A percentile compares a stretch with the other conserved stretches of the same genome.
Conservation (phyloP, 2,329 filamentous ascomycete genomes). For the Phyllosticta citrichinensis region DNA sequence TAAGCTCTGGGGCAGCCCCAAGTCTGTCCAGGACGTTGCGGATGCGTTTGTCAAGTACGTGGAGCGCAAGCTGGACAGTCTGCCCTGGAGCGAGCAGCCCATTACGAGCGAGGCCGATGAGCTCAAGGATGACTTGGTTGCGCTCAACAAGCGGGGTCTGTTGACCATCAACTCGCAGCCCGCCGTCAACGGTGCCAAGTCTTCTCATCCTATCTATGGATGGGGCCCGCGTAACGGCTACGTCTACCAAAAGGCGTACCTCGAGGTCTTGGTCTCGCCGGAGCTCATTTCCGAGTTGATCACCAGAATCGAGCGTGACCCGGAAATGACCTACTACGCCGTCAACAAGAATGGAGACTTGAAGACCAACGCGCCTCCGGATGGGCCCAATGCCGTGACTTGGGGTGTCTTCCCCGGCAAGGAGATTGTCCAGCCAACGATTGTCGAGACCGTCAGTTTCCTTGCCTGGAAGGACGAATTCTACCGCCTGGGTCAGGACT, state of each 20-base stretch:
- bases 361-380: slow-evolving; percentile 71
- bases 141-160: slow-evolving; percentile 76
- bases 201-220: slow-evolving; percentile 74
- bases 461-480: slow-evolving; percentile 98
- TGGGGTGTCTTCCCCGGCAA: slow-evolving; percentile 99
- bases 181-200: slow-evolving; percentile 83
- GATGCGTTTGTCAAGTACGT: slow-evolving; percentile 80
- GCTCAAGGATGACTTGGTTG: slow-evolving; percentile 67
- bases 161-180: slow-evolving; percentile 97
- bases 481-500: slow-evolving; percentile 82
- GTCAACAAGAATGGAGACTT: slow-evolving; percentile 76
- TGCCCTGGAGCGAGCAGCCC: slow-evolving; percentile 90
- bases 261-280: slow-evolving; percentile 81
- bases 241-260: slow-evolving; percentile 96
- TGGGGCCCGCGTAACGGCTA: slow-evolving; percentile 95
- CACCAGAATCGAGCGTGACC: slow-evolving; percentile 63
- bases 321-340: slow-evolving; percentile 86
- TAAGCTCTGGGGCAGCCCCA: slow-evolving; percentile 85
- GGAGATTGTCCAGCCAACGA: slow-evolving; percentile 99
- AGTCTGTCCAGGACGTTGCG: slow-evolving; percentile 68
- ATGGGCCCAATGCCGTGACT: slow-evolving; percentile 94
- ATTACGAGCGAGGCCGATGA: slow-evolving; percentile 73
- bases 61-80: slow-evolving; percentile 63
- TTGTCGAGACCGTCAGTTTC: slow-evolving; percentile 96
- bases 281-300: slow-evolving; percentile 69